These are phyloP conservation scores for Olyra latifolia DNA, from an alignment of 176 grass and related monocot species.

Conservation along the genomic window DNA sequence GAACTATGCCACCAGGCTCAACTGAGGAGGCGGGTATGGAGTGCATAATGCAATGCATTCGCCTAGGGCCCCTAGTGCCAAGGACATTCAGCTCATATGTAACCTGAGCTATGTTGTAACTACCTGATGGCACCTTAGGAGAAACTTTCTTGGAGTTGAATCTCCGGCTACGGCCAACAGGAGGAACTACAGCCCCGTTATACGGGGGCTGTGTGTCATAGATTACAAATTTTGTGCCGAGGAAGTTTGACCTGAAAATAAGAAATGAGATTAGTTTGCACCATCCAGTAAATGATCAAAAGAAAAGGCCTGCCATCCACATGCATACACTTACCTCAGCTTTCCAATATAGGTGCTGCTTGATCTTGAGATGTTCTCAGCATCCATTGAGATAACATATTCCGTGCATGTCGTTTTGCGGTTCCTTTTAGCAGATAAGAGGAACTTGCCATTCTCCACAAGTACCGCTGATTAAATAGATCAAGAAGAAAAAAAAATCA, in stretches of 20 bases:
- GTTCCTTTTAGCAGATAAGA: constrained; percentile 90
- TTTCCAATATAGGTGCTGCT: constrained; percentile 97
- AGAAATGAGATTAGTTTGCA: background rate
- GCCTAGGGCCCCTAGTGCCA: constrained; percentile 84
- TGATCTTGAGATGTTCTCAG: constrained; percentile 83
- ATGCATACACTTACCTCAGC: constrained; percentile 55
- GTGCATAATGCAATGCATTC: constrained; percentile 96
- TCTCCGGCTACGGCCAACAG: constrained; percentile 54
- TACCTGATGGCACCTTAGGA: constrained; percentile 87
- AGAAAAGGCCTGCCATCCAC: background rate
- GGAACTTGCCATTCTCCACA: constrained; percentile 87
- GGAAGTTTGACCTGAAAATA: constrained; percentile 89
- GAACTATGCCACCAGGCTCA: constrained; percentile 73
- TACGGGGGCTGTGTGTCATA: constrained; percentile 88
- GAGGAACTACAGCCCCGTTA: constrained; percentile 50
- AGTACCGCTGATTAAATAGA: constrained; percentile 57
- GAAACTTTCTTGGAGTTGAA: constrained; percentile 90
- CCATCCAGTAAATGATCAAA: background rate
- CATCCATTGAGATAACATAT: constrained; percentile 88
- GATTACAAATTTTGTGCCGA: constrained; percentile 89
- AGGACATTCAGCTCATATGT: constrained; percentile 93
- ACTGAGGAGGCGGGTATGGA: constrained; percentile 78
- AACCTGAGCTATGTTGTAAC: constrained; percentile 82
- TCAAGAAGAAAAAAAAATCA: background rate
- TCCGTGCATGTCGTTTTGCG: constrained; percentile 85